Evolutionary conservation across 495 filamentous ascomycete genomes (phyloP), one percentile per base, ranked within the genome.

Genomic region (Xylaria bambusicola): DNA sequence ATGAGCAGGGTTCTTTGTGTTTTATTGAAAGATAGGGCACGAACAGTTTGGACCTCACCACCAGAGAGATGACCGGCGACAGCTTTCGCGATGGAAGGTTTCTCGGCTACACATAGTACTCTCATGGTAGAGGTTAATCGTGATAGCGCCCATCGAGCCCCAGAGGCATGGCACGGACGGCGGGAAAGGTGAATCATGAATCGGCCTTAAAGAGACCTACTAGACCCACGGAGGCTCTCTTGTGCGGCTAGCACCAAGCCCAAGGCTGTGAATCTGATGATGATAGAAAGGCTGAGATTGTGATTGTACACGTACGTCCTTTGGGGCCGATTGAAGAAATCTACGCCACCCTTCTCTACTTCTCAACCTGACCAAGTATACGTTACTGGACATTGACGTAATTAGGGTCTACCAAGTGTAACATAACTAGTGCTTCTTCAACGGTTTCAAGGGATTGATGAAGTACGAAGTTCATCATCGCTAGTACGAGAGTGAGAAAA

Each of bases 91-190:
- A 98, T 98, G 33, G 93, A 93, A 52, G 92, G 92, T 75, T 98
- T 98, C 70, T 98, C 94, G 56, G 94, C 94, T 62, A 98, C 92
- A 69, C 95, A 98, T 24, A 98, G 81, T 61, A 96, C 86, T 62
- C 68, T 73, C 62, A 84, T 80, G 71, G 73, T 78, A 24, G 68
- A 66, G 23, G 59, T 50, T n/a, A 35, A 52, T 18, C 66, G 58
- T 13, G 26, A 62, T n/a, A 12, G 33, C 45, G 49, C 35, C 53
- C 31, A 55, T 56, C 44, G 54, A 47, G 42, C 17, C 18, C 23
- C 54, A 56, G 12, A 12, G 29, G 52, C 52, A 42, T 24, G 56
- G 52, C 61, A 62, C 56, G 52, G 47, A 20, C 20, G 48, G 20
- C 54, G 60, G 31, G 40, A 24, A 7, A 57, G 38, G 35, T 21